Evolutionary conservation across 345 rosid genomes (phyloP), one percentile per base, ranked within the genome.

Genomic region (Moringa oleifera): DNA sequence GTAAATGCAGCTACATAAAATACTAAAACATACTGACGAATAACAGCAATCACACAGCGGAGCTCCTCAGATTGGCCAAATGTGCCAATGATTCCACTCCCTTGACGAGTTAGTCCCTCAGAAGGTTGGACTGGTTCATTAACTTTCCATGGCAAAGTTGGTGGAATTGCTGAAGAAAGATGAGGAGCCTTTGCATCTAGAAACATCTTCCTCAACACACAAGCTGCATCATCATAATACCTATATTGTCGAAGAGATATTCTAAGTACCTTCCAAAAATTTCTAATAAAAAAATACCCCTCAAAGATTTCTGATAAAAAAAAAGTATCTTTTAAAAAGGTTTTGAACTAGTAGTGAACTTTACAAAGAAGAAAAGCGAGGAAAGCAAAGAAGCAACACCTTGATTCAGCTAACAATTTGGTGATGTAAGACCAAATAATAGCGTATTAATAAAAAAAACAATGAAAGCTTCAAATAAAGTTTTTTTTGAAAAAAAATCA

Each of bases 101-200:
- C 99, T 54, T 91, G 95, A 63, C 96, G 96, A 65, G 94, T 95
- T 64, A 87, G 86, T 62, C 96, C 96, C 77, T 95, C 97, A 23
- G 82, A 76, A 59, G 83, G 80, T 66, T 79, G 90, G 66, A 80
- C 81, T 59, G 87, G 85, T 75, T 91, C 96, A 70, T 85, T 91
- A 62, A 79, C 77, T 70, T 95, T 95, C 99, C 99, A 95, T 45
- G 98, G 99, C 67, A 95, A 77, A 56, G 66, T 73, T 53, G 98
- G 96, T n/a, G 99, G 98, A 71, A 95, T 80, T 28, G 79, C 78
- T 13, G 96, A 81, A 55, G 99, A 91, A 60, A 89, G 93, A 69
- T 95, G 99, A 68, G 99, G 99, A 73, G 99, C 98, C 85, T 89
- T 95, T 57, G 96, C 99, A 72, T 95, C 99, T 77, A 95, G 66